These are phyloP conservation scores for Aspergillus mulundensis DNA, from an alignment of 495 filamentous ascomycete species.

Conservation along the genomic window DNA sequence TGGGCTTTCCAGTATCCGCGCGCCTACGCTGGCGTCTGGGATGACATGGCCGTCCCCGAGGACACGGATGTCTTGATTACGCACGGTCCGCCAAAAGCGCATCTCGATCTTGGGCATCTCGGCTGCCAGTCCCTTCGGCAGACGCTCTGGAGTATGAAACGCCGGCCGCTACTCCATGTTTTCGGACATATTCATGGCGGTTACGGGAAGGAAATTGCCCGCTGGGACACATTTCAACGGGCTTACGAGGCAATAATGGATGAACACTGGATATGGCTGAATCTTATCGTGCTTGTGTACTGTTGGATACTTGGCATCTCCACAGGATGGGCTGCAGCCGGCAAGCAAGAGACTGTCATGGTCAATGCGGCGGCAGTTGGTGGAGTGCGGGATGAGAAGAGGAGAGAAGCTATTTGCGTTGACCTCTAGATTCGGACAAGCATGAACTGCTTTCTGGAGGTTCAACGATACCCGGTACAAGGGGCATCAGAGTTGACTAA, in stretches of 20 bases:
- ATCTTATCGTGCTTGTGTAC: constrained; percentile 6
- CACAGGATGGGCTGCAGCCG: not conserved
- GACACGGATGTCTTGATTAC: constrained; percentile 70
- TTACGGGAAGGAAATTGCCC: constrained; percentile 48
- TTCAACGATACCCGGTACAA: too few relatives aligned
- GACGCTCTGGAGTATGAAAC: constrained; percentile 52
- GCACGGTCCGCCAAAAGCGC: constrained; percentile 54
- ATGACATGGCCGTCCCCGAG: constrained; percentile 41
- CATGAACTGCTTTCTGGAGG: not conserved
- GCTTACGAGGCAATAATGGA: constrained; percentile 50
- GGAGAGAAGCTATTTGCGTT: constrained; percentile 1
- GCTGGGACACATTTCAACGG: constrained; percentile 62
- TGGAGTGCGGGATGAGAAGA: constrained; percentile 7
- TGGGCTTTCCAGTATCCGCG: constrained; percentile 45
- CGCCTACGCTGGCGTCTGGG: constrained; percentile 20
- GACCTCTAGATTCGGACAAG: not conserved
- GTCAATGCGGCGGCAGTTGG: not conserved
- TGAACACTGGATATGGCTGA: constrained; percentile 15
- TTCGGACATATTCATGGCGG: constrained; percentile 75
- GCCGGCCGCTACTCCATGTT: constrained; percentile 55
- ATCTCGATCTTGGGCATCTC: constrained; percentile 52
- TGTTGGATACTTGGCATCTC: constrained; percentile 27
- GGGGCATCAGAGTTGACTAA: too few relatives aligned
- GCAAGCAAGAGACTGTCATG: not conserved
- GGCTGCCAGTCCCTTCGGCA: constrained; percentile 47